These are phyloP conservation scores for Croton setiger DNA, from an alignment of 441 rosid genomes.

Conservation along the genomic window DNA sequence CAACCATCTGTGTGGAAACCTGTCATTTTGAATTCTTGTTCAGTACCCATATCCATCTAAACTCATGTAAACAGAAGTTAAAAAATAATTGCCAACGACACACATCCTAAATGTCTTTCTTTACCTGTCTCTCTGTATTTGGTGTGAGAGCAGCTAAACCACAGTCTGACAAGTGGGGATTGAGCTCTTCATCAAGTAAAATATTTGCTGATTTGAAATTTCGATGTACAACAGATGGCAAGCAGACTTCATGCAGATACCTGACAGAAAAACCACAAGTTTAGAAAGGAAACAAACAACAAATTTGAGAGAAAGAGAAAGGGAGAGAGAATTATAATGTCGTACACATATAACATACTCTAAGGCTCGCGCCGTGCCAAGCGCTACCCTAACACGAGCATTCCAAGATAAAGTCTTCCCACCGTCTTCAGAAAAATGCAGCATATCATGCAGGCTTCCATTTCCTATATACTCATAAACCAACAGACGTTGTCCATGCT, in stretches of 20 bases:
- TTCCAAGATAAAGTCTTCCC: conserved; percentile 77
- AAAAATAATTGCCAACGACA: conserved; percentile 5
- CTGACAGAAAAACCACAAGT: conserved; percentile 32
- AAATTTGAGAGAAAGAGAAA: neutral
- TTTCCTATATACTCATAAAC: conserved; percentile 68
- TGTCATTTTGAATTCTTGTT: conserved; percentile 25
- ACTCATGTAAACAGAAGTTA: neutral
- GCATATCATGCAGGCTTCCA: conserved; percentile 75
- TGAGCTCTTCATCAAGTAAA: conserved; percentile 87
- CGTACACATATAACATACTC: conserved; percentile 58
- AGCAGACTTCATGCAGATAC: conserved; percentile 96
- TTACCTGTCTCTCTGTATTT: conserved; percentile 89
- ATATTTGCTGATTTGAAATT: conserved; percentile 95
- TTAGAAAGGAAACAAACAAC: conserved; percentile 16
- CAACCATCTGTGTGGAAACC: conserved; percentile 89
- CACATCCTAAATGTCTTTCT: conserved; percentile 2
- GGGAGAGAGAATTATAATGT: conserved; percentile 14
- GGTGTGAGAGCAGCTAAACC: conserved; percentile 94
- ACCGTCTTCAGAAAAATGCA: conserved; percentile 73
- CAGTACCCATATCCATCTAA: conserved; percentile 1
- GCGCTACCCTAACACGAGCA: conserved; percentile 95
- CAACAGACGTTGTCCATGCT: conserved; percentile 93
- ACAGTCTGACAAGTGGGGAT: conserved; percentile 85
- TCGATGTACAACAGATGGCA: conserved; percentile 91
- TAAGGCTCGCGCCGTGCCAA: conserved; percentile 92